These are phyloP conservation scores for Mycena albidolilacea DNA, from an alignment of 768 basidiomycete species.

Conservation along the genomic window DNA sequence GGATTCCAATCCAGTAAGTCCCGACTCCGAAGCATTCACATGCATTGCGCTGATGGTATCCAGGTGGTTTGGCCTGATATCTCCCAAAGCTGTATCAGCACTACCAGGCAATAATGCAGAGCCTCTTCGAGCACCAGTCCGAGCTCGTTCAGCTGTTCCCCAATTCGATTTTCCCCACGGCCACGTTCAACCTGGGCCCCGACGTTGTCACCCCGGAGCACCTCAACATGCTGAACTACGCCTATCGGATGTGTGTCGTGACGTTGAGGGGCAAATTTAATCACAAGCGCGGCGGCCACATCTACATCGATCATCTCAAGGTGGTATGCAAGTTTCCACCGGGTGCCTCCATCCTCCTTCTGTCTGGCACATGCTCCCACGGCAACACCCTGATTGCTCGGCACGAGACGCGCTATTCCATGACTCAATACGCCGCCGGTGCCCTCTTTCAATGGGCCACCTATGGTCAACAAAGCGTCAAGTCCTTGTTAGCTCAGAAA, in stretches of 20 bases:
- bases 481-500: not conserved
- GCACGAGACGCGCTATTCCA: conserved; percentile 38
- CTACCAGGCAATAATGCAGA: not conserved
- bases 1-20: conserved; percentile 12
- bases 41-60: too few species aligned
- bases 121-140: not conserved
- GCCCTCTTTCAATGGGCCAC: conserved; percentile 11
- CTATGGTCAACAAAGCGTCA: not conserved
- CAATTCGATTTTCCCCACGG: not conserved
- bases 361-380: conserved; percentile 15
- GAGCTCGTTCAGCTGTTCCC: not conserved
- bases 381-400: conserved; percentile 33
- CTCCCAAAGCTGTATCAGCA: not conserved
- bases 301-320: conserved; percentile 34
- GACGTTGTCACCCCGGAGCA: conserved; percentile 16
- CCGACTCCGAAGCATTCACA: too few species aligned
- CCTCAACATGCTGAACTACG: conserved; percentile 10
- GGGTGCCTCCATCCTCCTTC: not conserved
- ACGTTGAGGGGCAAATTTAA: not conserved
- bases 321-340: conserved; percentile 38
- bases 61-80: not conserved
- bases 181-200: not conserved
- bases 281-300: conserved; percentile 23
- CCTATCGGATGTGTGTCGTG: conserved; percentile 28
- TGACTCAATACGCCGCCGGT: conserved; percentile 43